A percentile compares a stretch with the other conserved stretches of the same genome.
Conservation (phyloP, 805 yeast genomes). For the Saccharomycopsis schoenii region DNA sequence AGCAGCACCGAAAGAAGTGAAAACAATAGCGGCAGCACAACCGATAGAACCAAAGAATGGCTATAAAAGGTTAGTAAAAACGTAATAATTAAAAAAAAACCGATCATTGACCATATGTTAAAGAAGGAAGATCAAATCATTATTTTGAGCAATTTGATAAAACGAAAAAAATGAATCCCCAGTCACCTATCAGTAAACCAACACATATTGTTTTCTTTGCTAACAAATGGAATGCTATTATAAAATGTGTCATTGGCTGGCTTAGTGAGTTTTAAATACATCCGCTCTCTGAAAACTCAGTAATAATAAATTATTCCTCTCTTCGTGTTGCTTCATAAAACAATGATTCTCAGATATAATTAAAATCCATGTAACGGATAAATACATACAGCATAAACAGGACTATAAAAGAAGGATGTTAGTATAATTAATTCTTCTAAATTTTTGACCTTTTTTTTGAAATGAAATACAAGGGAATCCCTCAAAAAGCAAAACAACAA, state of each 20-base stretch:
- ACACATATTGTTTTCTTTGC: too few relatives aligned
- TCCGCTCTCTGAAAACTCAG: neutral
- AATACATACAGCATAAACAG: conserved; percentile 56
- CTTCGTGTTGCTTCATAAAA: neutral
- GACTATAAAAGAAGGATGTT: conserved; percentile 30
- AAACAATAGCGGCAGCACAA: conserved; percentile 97
- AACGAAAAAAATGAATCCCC: too few relatives aligned
- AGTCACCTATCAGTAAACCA: too few relatives aligned
- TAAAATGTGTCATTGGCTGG: too few relatives aligned
- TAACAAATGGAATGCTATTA: too few relatives aligned
- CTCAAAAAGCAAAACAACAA: neutral
- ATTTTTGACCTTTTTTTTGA: neutral
- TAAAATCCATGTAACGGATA: neutral
- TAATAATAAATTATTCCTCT: neutral
- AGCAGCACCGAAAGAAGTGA: conserved; percentile 98
- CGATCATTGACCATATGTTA: too few relatives aligned
- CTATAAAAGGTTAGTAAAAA: conserved; percentile 29
- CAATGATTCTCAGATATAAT: too few relatives aligned
- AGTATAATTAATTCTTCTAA: neutral
- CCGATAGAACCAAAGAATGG: conserved; percentile 99
- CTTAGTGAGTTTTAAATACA: too few relatives aligned
- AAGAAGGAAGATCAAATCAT: too few relatives aligned
- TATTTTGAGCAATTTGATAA: too few relatives aligned
- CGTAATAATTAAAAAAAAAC: neutral
- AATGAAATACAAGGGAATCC: neutral